Evolutionary conservation across 768 basidiomycete genomes (phyloP), one percentile per base, ranked within the genome.

Genomic region (Tulasnella sp.): DNA sequence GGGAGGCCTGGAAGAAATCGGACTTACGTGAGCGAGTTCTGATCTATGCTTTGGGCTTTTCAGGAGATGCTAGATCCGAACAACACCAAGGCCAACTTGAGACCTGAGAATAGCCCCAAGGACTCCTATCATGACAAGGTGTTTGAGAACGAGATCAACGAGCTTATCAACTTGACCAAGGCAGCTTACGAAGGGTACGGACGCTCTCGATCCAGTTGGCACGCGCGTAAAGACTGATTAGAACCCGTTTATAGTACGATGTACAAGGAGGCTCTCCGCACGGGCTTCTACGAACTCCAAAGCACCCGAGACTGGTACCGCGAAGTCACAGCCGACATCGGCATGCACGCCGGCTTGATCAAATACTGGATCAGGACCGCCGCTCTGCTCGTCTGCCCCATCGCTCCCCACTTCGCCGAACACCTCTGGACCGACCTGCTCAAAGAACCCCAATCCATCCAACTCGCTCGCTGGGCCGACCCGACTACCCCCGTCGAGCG

Each of bases 241-340:
- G 56, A 71, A 40, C 46, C n/a, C 31, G 19, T 79, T 52, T 36
- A 56, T 83, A 98, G 97, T 31, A 95, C 92, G 80, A 91, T 94
- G 85, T 99, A 94, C 91, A 99, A 99, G 86, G 95, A 97, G 80
- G 96, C 97, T 14, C 86, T 98, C 81, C 97, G 98, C 85, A 93
- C 89, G 81, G 97, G 97, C 72, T 97, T 98, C 87, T 99, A 96
- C 88, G 96, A 98, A 83, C 89, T 97, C 82, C 95, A 98, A 85
- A 92, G 90, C 74, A 88, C 91, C 2, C 93, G 98, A 71, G 97
- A 99, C 84, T 96, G 96, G 93, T 99, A 99, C 85, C 94, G 96
- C 79, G 94, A 96, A 84, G 94, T 97, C 75, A 87, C 90, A 9
- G 82, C 84, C 48, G 94, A 96, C 80, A 87, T 92, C 74, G 95